A percentile compares a stretch with the other conserved stretches of the same genome.
phyloP scores from a whole-genome alignment of 148 eudicot genomes.

The Cornus controversa region DNA sequence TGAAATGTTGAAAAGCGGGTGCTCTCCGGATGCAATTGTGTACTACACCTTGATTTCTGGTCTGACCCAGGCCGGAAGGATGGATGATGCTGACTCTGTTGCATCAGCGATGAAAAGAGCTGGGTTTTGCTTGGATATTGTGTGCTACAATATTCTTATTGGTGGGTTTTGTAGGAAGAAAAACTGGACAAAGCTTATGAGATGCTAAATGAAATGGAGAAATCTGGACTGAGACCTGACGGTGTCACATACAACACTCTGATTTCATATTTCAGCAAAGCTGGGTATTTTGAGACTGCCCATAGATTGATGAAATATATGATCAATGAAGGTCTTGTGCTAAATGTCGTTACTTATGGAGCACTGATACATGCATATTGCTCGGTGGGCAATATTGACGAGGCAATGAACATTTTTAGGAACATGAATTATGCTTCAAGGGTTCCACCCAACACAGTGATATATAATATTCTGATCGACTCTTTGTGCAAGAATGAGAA shows the following conservation, averaged over 20 bases:
- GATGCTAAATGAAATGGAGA: constrained; percentile 58
- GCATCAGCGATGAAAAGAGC: constrained; percentile 53
- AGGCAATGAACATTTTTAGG: constrained; percentile 58
- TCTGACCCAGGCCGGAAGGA: constrained; percentile 51
- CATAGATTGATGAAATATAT: constrained; percentile 47
- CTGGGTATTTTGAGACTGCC: constrained; percentile 54
- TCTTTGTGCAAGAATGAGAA: constrained; percentile 49
- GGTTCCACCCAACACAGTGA: constrained; percentile 62
- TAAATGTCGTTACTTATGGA: constrained; percentile 69
- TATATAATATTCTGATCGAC: constrained; percentile 70
- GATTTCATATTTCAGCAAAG: constrained; percentile 56
- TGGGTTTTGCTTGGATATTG: constrained; percentile 66
- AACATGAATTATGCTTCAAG: constrained; percentile 38
- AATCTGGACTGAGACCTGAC: constrained; percentile 54
- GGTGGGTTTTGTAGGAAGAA: constrained; percentile 67
- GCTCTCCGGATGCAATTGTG: constrained; percentile 60
- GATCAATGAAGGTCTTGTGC: constrained; percentile 44
- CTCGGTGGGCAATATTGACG: constrained; percentile 40
- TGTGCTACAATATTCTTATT: constrained; percentile 65
- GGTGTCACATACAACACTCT: constrained; percentile 64
- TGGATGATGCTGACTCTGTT: constrained; percentile 56
- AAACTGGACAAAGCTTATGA: constrained; percentile 48
- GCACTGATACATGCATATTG: constrained; percentile 62
- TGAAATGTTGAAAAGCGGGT: constrained; percentile 47
- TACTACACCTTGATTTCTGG: constrained; percentile 67